Evolutionary conservation across 768 basidiomycete genomes (phyloP), one percentile per base, ranked within the genome.

Genomic region (Fistulinella prunicolor): DNA sequence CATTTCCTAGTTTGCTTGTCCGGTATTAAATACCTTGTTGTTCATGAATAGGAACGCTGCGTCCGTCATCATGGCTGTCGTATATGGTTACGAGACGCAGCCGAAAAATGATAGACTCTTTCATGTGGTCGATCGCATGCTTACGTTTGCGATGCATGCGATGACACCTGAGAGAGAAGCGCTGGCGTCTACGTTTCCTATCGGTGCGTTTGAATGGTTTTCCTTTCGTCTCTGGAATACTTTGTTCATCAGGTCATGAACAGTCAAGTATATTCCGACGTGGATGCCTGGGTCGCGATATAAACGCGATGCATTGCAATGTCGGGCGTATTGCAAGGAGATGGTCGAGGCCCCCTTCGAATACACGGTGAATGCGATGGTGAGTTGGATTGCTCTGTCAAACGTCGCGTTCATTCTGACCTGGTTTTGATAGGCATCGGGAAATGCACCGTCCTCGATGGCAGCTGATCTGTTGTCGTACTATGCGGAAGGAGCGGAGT

Each of bases 61-160:
- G 57, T 49, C 69, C 57, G 64, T 71, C 42, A 55, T 64, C 26
- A 40, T 57, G 17, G 24, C 35, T 22, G 23, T 26, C 36, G 28
- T 50, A 38, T 55, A 60, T 9, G 50, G 45, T 14, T 51, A 51
- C 23, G 50, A 51, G 14, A 28, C 41, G 8, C 16, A 16, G 14
- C 39, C 44, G 3, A 41, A 29, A 17, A 29, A 32, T 7, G 50
- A 51, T 14, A 22, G 28, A 10, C 35, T 46, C 0, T 26, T 51
- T 2, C 8, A 51, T 36, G 26, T 46, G 4, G 35, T 51, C 1
- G 19, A 42, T 14, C 39, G 50, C 30, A 28, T 39, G 29, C 38
- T 41, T 26, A 24, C 26, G 7, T 44, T 44, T 38, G 0, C 42
- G 19, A 26, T 38, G 26, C 42, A 12, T 34, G 16, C 42, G 8